These are phyloP conservation scores for Penicillium sp. DNA, from an alignment of 2,329 filamentous ascomycete genomes.

Conservation along the genomic window DNA sequence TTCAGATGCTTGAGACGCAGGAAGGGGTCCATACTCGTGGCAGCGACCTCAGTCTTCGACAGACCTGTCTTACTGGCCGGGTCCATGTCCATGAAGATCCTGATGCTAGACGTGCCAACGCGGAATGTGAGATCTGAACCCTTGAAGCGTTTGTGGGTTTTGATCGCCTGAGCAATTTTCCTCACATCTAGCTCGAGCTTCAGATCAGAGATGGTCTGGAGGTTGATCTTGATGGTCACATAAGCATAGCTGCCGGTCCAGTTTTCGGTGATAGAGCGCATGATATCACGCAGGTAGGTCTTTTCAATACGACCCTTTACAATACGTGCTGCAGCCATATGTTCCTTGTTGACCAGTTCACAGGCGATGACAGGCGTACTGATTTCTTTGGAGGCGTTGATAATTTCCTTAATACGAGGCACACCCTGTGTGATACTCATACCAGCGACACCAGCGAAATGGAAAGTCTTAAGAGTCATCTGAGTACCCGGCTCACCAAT, in stretches of 20 bases:
- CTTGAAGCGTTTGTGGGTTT: conserved; percentile 75
- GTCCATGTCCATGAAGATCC: conserved; percentile 65
- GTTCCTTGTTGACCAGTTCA: conserved; percentile 71
- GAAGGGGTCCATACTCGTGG: conserved; percentile 46
- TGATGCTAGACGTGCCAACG: conserved; percentile 56
- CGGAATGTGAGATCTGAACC: conserved; percentile 64
- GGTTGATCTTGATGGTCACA: conserved; percentile 79
- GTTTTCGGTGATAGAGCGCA: conserved; percentile 80
- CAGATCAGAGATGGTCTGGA: conserved; percentile 73
- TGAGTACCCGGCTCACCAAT: conserved; percentile 98
- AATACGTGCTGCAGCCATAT: conserved; percentile 78
- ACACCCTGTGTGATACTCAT: conserved; percentile 99
- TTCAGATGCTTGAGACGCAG: conserved; percentile 79
- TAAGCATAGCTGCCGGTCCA: conserved; percentile 78
- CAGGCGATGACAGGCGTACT: conserved; percentile 93
- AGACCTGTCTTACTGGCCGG: conserved; percentile 35
- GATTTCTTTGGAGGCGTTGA: conserved; percentile 94
- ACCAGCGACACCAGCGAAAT: conserved; percentile 98
- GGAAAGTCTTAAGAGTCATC: conserved; percentile 99
- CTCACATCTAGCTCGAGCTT: conserved; percentile 74
- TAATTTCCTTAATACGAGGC: conserved; percentile 99
- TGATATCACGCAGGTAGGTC: conserved; percentile 80
- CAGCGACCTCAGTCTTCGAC: conserved; percentile 44
- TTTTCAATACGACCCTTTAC: conserved; percentile 95
- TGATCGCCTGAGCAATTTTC: conserved; percentile 76